phyloP scores from a whole-genome alignment of 345 rosid genomes.

The Pseudoturritis turrita region DNA sequence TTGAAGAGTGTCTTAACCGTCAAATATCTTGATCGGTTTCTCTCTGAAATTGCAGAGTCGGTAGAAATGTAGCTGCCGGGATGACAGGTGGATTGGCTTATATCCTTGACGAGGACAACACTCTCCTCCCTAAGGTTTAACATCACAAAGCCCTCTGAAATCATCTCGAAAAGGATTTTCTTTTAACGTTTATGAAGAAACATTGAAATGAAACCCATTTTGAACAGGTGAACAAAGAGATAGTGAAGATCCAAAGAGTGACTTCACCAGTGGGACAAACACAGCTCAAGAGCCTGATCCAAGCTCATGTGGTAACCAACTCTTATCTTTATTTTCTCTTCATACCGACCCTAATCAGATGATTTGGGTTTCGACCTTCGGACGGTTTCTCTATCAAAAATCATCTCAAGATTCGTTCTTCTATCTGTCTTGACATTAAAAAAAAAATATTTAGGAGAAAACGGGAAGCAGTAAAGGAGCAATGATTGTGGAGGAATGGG shows the following conservation, averaged over 20 bases:
- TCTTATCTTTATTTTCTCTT: neutral
- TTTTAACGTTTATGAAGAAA: neutral
- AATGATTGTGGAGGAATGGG: conserved; percentile 73
- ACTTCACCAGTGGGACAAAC: conserved; percentile 87
- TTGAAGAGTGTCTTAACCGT: neutral
- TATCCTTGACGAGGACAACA: conserved; percentile 81
- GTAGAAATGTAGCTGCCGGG: conserved; percentile 98
- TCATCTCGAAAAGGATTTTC: neutral
- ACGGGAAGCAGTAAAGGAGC: conserved; percentile 86
- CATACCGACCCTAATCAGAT: neutral
- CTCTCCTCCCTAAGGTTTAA: conserved; percentile 83
- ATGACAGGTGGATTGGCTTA: conserved; percentile 99
- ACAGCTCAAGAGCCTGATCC: conserved; percentile 85
- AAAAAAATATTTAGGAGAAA: conserved; percentile 58
- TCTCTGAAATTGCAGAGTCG: conserved; percentile 62
- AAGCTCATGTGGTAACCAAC: conserved; percentile 67
- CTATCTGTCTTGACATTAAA: neutral
- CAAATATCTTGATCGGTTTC: neutral
- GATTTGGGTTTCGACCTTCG: neutral
- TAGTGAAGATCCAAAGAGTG: conserved; percentile 91
- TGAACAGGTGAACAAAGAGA: conserved; percentile 80
- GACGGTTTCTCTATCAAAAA: neutral
- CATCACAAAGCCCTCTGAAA: neutral
- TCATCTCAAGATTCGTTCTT: neutral
- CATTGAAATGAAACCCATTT: neutral